phyloP scores from a whole-genome alignment of 352 stramenopile species.

The Thalassiosira livingstoniorum region DNA sequence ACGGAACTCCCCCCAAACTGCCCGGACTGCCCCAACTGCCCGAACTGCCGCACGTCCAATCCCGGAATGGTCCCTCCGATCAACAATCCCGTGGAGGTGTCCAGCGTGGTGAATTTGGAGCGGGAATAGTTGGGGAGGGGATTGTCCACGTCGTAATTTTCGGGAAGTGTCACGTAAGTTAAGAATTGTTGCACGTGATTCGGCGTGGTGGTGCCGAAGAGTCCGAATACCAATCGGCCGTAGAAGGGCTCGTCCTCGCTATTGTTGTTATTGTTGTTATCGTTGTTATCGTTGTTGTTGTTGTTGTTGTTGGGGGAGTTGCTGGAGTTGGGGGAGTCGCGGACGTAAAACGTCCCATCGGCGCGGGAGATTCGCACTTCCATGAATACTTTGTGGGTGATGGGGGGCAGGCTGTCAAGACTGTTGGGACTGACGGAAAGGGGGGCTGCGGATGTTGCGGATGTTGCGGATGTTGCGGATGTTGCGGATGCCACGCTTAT shows the following conservation, averaged over 20 bases:
- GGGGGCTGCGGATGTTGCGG: not conserved
- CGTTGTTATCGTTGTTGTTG: not conserved
- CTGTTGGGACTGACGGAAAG: no score
- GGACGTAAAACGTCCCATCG: conserved; percentile 83
- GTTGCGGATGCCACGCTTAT: no score
- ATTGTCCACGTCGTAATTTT: conserved; percentile 72
- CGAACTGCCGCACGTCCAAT: conserved; percentile 68
- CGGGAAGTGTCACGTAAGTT: conserved; percentile 64
- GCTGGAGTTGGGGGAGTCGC: conserved; percentile 37
- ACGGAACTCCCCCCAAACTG: conserved; percentile 66
- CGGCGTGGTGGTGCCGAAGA: conserved; percentile 73
- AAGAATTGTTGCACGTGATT: conserved; percentile 73
- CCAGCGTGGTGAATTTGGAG: conserved; percentile 66
- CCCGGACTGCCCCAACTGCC: no score
- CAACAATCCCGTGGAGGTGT: conserved; percentile 77
- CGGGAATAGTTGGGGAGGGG: conserved; percentile 73
- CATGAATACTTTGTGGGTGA: conserved; percentile 82
- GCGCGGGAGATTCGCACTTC: conserved; percentile 77
- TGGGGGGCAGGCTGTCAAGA: conserved; percentile 28
- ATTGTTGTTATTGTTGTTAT: conserved; percentile 37
- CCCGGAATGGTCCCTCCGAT: conserved; percentile 76
- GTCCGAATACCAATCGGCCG: conserved; percentile 65
- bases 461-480: not conserved
- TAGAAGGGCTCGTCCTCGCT: conserved; percentile 73
- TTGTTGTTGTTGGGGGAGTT: no score